Conservation (phyloP, 2,329 filamentous ascomycete species). For the Curvularia hawaiiensis region DNA sequence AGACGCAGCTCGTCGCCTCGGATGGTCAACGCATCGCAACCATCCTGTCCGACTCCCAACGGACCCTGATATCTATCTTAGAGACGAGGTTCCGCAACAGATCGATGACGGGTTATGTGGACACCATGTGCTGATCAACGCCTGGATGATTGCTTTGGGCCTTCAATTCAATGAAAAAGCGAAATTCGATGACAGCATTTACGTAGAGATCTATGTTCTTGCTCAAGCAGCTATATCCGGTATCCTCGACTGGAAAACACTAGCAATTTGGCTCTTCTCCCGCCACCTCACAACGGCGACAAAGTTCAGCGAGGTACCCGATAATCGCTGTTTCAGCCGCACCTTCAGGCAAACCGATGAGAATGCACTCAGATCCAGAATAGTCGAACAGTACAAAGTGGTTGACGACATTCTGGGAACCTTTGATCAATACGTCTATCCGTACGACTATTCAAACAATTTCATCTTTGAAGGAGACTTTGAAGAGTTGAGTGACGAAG, state of each 20-base stretch:
- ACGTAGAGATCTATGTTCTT: slow-evolving; percentile 3
- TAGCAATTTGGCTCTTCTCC: slow-evolving; percentile 13
- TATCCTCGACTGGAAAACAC: slow-evolving; percentile 16
- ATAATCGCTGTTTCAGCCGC: slow-evolving; percentile 2
- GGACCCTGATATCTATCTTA: background rate
- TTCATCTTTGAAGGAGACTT: no score
- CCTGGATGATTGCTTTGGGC: slow-evolving; percentile 36
- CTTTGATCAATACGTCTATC: background rate
- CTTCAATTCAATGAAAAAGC: slow-evolving; percentile 9
- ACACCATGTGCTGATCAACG: slow-evolving; percentile 28
- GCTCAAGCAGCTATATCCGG: slow-evolving; percentile 9
- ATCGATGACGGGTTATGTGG: slow-evolving; percentile 10
- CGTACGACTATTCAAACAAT: slow-evolving; percentile 3
- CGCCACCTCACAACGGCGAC: background rate
- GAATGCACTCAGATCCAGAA: background rate
- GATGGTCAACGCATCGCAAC: slow-evolving; percentile 1
- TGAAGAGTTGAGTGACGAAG: background rate
- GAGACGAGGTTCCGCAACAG: background rate
- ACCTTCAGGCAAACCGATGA: background rate
- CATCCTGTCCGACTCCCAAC: no score
- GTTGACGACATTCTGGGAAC: background rate
- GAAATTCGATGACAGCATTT: background rate
- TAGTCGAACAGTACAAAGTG: background rate
- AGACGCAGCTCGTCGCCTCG: background rate
- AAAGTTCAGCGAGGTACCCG: background rate